These are phyloP conservation scores for Talaromyces albobiverticillius DNA, from an alignment of 2,329 filamentous ascomycete genomes.

Conservation along the genomic window DNA sequence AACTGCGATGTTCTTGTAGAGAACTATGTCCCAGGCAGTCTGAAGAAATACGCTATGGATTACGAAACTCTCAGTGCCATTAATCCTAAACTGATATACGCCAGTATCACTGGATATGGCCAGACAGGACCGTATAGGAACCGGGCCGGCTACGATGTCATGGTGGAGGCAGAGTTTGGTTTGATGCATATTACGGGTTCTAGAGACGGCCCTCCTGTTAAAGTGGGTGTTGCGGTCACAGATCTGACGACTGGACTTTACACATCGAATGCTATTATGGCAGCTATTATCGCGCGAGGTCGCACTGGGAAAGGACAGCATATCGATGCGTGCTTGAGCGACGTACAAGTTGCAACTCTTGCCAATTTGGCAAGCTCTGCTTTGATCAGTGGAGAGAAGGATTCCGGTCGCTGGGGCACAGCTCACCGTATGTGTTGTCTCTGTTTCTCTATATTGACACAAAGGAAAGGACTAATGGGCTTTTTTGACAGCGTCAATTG, in stretches of 20 bases:
- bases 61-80: constrained; percentile 75
- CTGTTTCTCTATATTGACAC: background rate
- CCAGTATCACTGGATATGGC: constrained; percentile 94
- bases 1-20: constrained; percentile 92
- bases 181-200: constrained; percentile 97
- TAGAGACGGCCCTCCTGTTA: constrained; percentile 85
- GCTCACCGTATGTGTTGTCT: constrained; percentile 68
- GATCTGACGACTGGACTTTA: constrained; percentile 94
- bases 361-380: constrained; percentile 95
- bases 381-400: constrained; percentile 80
- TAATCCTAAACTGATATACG: constrained; percentile 86
- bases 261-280: constrained; percentile 93
- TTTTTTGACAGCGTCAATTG: constrained; percentile 71
- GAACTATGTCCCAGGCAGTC: constrained; percentile 86
- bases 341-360: constrained; percentile 91
- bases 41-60: constrained; percentile 90
- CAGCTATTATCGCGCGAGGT: constrained; percentile 73
- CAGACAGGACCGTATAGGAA: constrained; percentile 88
- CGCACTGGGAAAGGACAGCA: constrained; percentile 81
- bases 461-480: background rate
- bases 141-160: constrained; percentile 94
- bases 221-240: constrained; percentile 95
- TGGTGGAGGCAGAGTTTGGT: constrained; percentile 98
- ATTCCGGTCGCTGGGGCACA: constrained; percentile 90
- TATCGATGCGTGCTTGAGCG: constrained; percentile 85